Base-by-base conservation (phyloP, 345 rosid species). In the Physaria fendleri region DNA sequence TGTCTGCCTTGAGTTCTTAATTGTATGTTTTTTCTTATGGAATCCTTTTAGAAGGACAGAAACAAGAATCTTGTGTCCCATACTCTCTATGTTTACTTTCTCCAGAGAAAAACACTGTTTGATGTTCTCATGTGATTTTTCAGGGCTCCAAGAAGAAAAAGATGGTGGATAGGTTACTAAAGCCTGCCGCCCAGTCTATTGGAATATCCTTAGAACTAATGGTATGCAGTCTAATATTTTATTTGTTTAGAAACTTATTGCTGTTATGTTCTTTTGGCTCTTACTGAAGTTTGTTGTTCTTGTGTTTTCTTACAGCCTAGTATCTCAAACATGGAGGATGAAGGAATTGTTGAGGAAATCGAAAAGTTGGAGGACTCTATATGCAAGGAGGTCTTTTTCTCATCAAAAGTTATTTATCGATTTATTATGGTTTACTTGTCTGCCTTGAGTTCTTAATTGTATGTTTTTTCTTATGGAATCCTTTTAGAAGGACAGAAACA, bases 111-210 rank as follows among this genome's bases (percentile, higher is more conserved):
- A 41, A 28, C 43, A 46, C 21, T 12, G 4, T 39, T 13, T 70
- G 25, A 70, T 70, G 44, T 27, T 42, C 53, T 69, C 18, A 10
- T 59, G 59, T 65, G 52, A 34, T 56, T 52, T 32, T n/a, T 15
- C 50, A 93, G 99, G 84, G 79, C 64, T 74, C 62, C 25, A 85
- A 78, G 85, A 87, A 81, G 77, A 88, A 78, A 65, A 61, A 71
- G 59, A 69, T 82, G 60, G 76, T 78, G 20, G 79, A 82, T 69
- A 81, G 70, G 51, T 74, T 89, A 61, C 69, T 79, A 72, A 79
- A 75, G 64, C 73, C 78, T 68, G 82, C 82, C 56, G 48, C 72
- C 53, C 82, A 81, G 65, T 86, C 86, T 69, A 58, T 92, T 68
- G 95, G 93, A 46, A 77, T 86, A 72, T 82, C 81, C 72, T 75